A percentile compares a stretch with the other conserved stretches of the same genome.
Conservation (phyloP, 768 basidiomycete genomes). For the Auricularia auricula-judae region DNA sequence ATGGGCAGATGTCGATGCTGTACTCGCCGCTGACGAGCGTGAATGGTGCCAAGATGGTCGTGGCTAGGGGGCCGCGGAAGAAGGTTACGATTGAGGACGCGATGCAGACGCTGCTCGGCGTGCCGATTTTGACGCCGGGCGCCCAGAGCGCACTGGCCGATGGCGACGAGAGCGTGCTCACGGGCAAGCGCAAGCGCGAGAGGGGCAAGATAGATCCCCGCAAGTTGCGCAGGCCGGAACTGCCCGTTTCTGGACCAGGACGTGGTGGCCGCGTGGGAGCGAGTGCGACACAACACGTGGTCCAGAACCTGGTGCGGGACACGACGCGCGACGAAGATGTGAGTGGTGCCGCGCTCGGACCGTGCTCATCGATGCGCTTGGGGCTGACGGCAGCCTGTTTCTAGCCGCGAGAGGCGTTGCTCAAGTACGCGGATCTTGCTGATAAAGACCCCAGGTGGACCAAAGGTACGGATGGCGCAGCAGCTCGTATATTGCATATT, state of each 20-base stretch:
- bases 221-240: constrained; percentile 85
- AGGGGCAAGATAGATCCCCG: constrained; percentile 80
- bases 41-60: constrained; percentile 83
- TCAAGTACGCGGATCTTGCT: constrained; percentile 76
- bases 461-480: constrained; percentile 24
- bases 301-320: constrained; percentile 88
- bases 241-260: constrained; percentile 89
- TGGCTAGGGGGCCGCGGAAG: constrained; percentile 77
- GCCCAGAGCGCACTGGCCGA: constrained; percentile 90
- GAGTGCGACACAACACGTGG: constrained; percentile 93
- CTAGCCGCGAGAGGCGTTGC: constrained; percentile 92
- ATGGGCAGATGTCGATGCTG: constrained; percentile 77
- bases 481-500: background rate
- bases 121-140: constrained; percentile 87
- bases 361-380: background rate
- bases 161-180: constrained; percentile 27
- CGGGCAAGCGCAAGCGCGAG: constrained; percentile 78
- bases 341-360: constrained; percentile 29
- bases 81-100: constrained; percentile 80
- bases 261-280: constrained; percentile 91
- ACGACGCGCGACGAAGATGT: constrained; percentile 91
- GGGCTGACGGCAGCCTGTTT: constrained; percentile 9
- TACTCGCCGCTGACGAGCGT: constrained; percentile 87
- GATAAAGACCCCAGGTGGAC: constrained; percentile 80
- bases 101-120: constrained; percentile 74